Base-by-base conservation (phyloP, 129 eudicot genomes). In the Mikania micrantha region DNA sequence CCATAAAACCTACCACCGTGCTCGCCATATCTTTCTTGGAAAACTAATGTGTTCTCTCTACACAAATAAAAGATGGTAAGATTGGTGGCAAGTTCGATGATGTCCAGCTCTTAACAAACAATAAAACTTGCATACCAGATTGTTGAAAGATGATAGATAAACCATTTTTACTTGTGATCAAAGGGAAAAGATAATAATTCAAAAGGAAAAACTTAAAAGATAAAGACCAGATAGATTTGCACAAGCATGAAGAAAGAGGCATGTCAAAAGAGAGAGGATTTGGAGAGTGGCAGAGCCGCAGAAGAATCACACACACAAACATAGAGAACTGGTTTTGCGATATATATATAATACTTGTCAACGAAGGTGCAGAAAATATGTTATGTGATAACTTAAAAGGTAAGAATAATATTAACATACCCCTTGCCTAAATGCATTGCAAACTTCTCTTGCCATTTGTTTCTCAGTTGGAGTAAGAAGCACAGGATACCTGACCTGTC, bases 401-500 rank as follows among this genome's bases (percentile, higher is more conserved):
- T 67, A 47, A 34, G 1, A 67, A 67, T 56, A 15, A 67, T 71
- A 65, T 70, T 32, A 69, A 80, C 93, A 75, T 84, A 94, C 99
- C 60, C 77, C 79, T 85, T 94, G 99, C 75, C 97, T 87, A 66
- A 94, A 94, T 3, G 99, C 99, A 31, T 74, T 75, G 88, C 99
- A 94, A 64, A 94, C 99, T 66, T 94, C 97, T 82, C 99, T 86
- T 58, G 97, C 90, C 97, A 94, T 89, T 77, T 94, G 93, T 75
- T 94, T 94, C 82, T 94, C 97, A 27, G 74, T 70, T 57, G 99
- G 99, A 67, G 99, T 94, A 68, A 94, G 97, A 59, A 94, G 88
- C 75, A 94, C 99, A 25, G 99, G 99, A 89, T 94, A 94, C 78
- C 99, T 84, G 38, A 94, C 99, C 99, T 94, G 88, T 50, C 74